Base-by-base conservation (phyloP, 495 filamentous ascomycete genomes). In the Penicillium lagena region DNA sequence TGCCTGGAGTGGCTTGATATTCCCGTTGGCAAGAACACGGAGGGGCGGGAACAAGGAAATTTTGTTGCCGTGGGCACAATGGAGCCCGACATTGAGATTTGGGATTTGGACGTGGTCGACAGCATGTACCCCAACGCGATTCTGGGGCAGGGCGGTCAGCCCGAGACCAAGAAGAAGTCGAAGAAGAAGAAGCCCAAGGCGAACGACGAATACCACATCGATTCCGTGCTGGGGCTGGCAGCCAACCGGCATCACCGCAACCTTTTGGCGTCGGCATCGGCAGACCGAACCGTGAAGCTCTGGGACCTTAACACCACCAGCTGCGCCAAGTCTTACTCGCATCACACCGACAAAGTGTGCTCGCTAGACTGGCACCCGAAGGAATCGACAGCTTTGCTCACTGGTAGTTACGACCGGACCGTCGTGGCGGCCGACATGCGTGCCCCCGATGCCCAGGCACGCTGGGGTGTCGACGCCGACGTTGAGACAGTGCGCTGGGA, bases 101-200 rank as follows among this genome's bases (percentile, higher is more conserved):
- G 93, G 93, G 88, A 99, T 63, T 73, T 99, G 35, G 93, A 97
- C 59, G 82, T 86, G 1, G 80, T 99, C 35, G 93, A 99, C 70
- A 84, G 83, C 75, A 94, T 99, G 86, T 97, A 94, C 60, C 93
- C 94, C 14, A 90, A 96, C 55, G 91, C 91, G 7, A 95, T 99
- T 43, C 82, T 99, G 28, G 93, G 93, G n/a, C 85, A 89, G 57
- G 83, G 81, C 8, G 78, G 76, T n/a, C 75, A 78, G 35, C 67
- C 60, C 4, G 37, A 55, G 35, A 61, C 56, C 27, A 75, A 77
- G 37, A 72, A 80, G 52, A 87, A 86, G 66, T 86, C 87, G 64
- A 90, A 90, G 66, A 90, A 86, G 63, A 85, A 86, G 73, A 78
- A 79, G 31, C 83, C 82, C 66, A 95, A 91, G 68, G 80, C 83